Conservation (phyloP, 164 flowering plant species). For the Annona cherimola region DNA sequence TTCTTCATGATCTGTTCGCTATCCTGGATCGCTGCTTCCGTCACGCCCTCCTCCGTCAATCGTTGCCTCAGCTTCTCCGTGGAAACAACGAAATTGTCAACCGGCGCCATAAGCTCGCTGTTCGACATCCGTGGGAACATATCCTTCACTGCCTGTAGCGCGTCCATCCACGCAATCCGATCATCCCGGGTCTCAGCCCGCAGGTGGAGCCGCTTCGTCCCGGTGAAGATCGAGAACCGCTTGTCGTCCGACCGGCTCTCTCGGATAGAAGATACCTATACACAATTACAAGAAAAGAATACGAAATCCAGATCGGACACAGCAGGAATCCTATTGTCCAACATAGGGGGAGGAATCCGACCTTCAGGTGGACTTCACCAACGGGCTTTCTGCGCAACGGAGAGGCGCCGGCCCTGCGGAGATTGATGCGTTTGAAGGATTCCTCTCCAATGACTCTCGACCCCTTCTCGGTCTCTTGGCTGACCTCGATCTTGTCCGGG, state of each 20-base stretch:
- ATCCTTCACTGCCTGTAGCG: slow-evolving; percentile 86
- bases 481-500: slow-evolving; percentile 71
- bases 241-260: slow-evolving; percentile 69
- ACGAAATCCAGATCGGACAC: neutral
- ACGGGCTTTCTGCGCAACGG: slow-evolving; percentile 47
- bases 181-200: slow-evolving; percentile 83
- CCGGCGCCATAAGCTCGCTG: slow-evolving; percentile 73
- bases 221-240: slow-evolving; percentile 63
- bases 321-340: neutral
- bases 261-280: slow-evolving; percentile 60
- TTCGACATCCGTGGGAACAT: slow-evolving; percentile 91
- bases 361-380: slow-evolving; percentile 75
- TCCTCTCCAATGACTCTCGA: slow-evolving; percentile 84
- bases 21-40: slow-evolving; percentile 59
- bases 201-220: slow-evolving; percentile 84
- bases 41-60: slow-evolving; percentile 65
- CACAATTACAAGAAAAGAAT: neutral
- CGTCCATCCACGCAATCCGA: slow-evolving; percentile 76
- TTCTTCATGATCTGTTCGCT: slow-evolving; percentile 52
- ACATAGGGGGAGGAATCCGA: slow-evolving; percentile 5
- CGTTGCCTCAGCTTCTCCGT: slow-evolving; percentile 78
- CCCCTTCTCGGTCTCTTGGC: slow-evolving; percentile 64
- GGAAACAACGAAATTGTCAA: slow-evolving; percentile 39
- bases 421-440: slow-evolving; percentile 37
- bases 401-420: slow-evolving; percentile 20